Evolutionary conservation across 768 basidiomycete species (phyloP).

Genomic region (Kwoniella dejecticola): DNA sequence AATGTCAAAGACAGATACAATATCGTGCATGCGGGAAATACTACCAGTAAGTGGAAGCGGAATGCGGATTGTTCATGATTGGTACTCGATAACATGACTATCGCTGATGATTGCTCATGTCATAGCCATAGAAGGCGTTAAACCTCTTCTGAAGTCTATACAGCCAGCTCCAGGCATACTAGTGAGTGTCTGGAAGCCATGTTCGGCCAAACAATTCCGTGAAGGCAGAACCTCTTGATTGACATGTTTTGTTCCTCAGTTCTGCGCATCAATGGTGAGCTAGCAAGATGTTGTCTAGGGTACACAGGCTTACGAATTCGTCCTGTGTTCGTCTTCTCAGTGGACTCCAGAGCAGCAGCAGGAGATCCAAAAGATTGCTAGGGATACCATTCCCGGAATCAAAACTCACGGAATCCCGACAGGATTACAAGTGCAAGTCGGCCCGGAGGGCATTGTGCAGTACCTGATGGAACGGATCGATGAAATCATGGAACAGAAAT

Average conservation of each 20-base stretch:
- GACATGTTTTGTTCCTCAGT: too few relatives aligned
- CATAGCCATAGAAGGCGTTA: constrained; percentile 51
- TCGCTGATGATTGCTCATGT: too few relatives aligned
- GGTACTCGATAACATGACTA: too few relatives aligned
- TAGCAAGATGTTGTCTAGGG: too few relatives aligned
- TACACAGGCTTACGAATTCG: too few relatives aligned
- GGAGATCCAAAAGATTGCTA: constrained; percentile 45
- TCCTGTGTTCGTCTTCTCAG: too few relatives aligned
- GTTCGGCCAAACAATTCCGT: too few relatives aligned
- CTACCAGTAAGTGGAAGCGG: constrained; percentile 39
- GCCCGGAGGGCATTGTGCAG: constrained; percentile 47
- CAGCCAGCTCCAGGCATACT: constrained; percentile 45
- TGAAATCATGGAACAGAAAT: constrained; percentile 28
- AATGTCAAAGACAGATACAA: constrained; percentile 45
- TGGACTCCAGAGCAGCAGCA: constrained; percentile 53
- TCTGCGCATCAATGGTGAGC: constrained; percentile 49
- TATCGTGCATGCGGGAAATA: constrained; percentile 50
- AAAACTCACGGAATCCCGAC: constrained; percentile 48
- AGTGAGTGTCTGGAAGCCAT: constrained; percentile 29
- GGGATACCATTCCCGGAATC: constrained; percentile 46
- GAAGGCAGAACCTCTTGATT: too few relatives aligned
- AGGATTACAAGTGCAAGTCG: constrained; percentile 45
- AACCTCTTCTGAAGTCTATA: constrained; percentile 40
- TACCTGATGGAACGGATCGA: constrained; percentile 47
- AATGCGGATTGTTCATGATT: too few relatives aligned